Percentiles rank a stretch among this genome's conserved stretches.
These are phyloP conservation scores for Elsinoe necatrix DNA, from an alignment of 2,329 filamentous ascomycete genomes.

Conservation along the genomic window DNA sequence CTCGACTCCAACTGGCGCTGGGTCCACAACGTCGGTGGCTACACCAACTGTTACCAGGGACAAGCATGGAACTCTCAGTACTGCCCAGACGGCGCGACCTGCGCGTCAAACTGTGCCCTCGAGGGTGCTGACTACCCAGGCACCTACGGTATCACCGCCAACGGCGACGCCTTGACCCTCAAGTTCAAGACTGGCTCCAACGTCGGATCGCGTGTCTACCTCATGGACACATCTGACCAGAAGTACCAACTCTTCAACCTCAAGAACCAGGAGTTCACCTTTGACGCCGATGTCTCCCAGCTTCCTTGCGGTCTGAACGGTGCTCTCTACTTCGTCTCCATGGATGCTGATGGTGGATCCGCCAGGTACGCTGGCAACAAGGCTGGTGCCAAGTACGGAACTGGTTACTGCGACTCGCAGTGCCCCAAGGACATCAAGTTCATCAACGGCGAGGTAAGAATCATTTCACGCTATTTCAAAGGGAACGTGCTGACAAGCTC, in stretches of 20 bases:
- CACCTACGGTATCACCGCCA: slow-evolving; percentile 44
- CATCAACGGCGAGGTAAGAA: slow-evolving; percentile 20
- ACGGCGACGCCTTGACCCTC: slow-evolving; percentile 45
- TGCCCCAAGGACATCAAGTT: slow-evolving; percentile 32
- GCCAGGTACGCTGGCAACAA: slow-evolving; percentile 32
- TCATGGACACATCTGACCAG: slow-evolving; percentile 42
- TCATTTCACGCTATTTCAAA: not conserved
- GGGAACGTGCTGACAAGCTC: slow-evolving; percentile 9
- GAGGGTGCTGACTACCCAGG: slow-evolving; percentile 36
- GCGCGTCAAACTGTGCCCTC: slow-evolving; percentile 35
- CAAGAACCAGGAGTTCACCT: slow-evolving; percentile 60
- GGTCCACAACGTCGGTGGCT: slow-evolving; percentile 37
- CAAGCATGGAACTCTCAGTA: slow-evolving; percentile 36
- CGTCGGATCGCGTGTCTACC: slow-evolving; percentile 36
- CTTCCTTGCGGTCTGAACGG: slow-evolving; percentile 64
- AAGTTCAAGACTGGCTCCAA: slow-evolving; percentile 50
- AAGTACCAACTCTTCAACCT: slow-evolving; percentile 59
- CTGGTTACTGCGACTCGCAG: slow-evolving; percentile 49
- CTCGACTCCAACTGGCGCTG: slow-evolving; percentile 45
- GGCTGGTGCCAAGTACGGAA: slow-evolving; percentile 50
- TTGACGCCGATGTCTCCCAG: slow-evolving; percentile 62
- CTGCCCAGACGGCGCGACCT: slow-evolving; percentile 32
- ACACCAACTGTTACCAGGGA: slow-evolving; percentile 43
- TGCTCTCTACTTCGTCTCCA: slow-evolving; percentile 57
- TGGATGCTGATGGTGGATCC: slow-evolving; percentile 55